These are phyloP conservation scores for Backusella tuberculispora DNA, from an alignment of 192 early-diverging fungal species.

Conservation along the genomic window DNA sequence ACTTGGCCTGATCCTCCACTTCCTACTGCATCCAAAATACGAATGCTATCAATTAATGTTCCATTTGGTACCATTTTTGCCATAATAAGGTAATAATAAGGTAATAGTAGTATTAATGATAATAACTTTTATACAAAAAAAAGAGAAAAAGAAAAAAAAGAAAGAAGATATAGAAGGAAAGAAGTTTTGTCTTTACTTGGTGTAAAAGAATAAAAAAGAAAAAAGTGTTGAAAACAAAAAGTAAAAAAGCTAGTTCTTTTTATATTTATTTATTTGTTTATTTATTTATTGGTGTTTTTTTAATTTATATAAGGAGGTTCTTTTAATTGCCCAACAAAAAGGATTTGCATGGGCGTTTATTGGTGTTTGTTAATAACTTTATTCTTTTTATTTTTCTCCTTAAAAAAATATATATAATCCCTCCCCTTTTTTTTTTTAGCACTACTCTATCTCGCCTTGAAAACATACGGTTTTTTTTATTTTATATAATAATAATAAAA, in stretches of 20 bases:
- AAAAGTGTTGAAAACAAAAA: not conserved
- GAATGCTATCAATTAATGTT: conserved; percentile 42
- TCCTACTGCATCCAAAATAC: conserved; percentile 59
- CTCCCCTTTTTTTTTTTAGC: too few relatives aligned
- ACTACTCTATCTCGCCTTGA: too few relatives aligned
- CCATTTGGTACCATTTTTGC: conserved; percentile 19
- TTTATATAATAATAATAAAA: not conserved
- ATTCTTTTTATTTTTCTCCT: not conserved
- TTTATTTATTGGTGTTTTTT: conserved; percentile 6
- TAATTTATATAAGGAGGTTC: conserved; percentile 12
- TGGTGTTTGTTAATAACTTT: not conserved
- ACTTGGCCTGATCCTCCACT: conserved; percentile 78
- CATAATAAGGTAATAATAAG: not conserved
- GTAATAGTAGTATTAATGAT: not conserved
- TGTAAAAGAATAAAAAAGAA: not conserved
- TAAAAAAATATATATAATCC: too few relatives aligned
- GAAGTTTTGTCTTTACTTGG: too few relatives aligned
- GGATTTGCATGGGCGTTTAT: not conserved
- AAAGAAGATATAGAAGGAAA: not conserved
- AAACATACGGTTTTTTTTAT: not conserved
- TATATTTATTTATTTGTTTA: not conserved
- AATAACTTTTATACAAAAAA: not conserved
- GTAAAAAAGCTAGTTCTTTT: not conserved
- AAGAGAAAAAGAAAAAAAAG: not conserved
- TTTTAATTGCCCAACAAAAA: not conserved